Evolutionary conservation across 495 filamentous ascomycete genomes (phyloP).

Genomic region (Daldinia decipiens): DNA sequence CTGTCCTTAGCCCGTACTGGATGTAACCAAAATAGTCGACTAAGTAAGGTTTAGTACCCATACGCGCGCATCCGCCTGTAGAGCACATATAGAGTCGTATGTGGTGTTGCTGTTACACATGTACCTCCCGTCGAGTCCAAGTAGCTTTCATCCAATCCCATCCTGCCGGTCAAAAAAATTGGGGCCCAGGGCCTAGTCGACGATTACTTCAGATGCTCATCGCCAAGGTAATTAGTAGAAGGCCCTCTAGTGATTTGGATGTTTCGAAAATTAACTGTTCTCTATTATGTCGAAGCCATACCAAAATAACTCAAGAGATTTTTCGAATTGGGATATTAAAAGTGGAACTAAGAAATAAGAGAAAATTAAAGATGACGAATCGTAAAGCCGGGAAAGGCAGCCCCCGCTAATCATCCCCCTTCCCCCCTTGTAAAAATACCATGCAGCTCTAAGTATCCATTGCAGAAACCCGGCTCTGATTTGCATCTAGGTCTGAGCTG

Average conservation of each 20-base stretch:
- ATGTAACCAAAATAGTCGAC: conserved; percentile 37
- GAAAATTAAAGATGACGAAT: conserved; percentile 33
- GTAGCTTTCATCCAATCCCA: conserved; percentile 33
- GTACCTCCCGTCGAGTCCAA: conserved; percentile 32
- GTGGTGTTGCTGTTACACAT: conserved; percentile 41
- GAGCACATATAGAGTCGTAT: conserved; percentile 35
- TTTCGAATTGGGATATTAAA: conserved; percentile 19
- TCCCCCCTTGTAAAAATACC: conserved; percentile 28
- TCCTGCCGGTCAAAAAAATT: conserved; percentile 18
- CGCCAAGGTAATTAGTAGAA: conserved; percentile 13
- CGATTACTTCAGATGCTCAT: conserved; percentile 21
- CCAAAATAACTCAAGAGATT: conserved; percentile 4
- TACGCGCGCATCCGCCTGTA: conserved; percentile 43
- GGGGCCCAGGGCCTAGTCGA: conserved; percentile 19
- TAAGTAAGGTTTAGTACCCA: conserved; percentile 36
- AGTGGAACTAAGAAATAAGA: conserved; percentile 19
- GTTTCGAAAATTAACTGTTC: conserved; percentile 20
- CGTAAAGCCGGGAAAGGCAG: conserved; percentile 19
- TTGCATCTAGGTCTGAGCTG: conserved; percentile 31
- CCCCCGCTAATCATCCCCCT: conserved; percentile 11
- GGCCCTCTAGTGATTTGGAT: conserved; percentile 10
- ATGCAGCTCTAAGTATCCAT: conserved; percentile 29
- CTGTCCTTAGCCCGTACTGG: conserved; percentile 17
- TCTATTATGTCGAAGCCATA: conserved; percentile 28
- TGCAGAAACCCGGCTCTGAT: conserved; percentile 27